phyloP scores from a whole-genome alignment of 768 basidiomycete genomes.

The Termitomyces sp. region DNA sequence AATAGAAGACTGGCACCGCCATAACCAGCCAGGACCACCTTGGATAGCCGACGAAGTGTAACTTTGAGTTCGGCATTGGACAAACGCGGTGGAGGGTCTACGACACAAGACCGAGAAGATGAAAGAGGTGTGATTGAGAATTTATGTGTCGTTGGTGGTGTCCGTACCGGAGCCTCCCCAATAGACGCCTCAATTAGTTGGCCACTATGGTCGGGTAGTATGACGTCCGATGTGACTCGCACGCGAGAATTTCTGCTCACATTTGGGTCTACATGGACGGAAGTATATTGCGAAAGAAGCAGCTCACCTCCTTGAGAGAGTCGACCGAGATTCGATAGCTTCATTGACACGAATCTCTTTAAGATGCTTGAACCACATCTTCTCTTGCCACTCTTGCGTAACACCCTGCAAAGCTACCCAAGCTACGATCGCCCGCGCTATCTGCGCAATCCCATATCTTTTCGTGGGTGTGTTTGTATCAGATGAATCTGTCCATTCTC shows the following conservation, averaged over 20 bases:
- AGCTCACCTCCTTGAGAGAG: constrained; percentile 30
- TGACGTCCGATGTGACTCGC: constrained; percentile 67
- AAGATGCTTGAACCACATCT: constrained; percentile 59
- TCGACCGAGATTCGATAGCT: constrained; percentile 23
- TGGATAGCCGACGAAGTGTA: constrained; percentile 73
- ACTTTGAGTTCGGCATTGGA: constrained; percentile 52
- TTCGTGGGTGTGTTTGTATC: constrained; percentile 52
- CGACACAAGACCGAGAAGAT: constrained; percentile 3
- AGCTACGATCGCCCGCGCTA: constrained; percentile 66
- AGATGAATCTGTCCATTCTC: constrained; percentile 65
- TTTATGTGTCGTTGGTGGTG: constrained; percentile 22
- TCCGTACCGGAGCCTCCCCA: constrained; percentile 46
- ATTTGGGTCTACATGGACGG: not conserved
- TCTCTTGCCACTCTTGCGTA: constrained; percentile 77
- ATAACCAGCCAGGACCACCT: constrained; percentile 81
- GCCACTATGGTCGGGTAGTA: constrained; percentile 60
- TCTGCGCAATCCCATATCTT: constrained; percentile 58
- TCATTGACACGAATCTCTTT: constrained; percentile 62
- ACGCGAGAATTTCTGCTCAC: constrained; percentile 46
- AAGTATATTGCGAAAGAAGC: not conserved
- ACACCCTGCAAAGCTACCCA: constrained; percentile 81
- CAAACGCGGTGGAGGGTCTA: constrained; percentile 14
- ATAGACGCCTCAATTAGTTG: constrained; percentile 81
- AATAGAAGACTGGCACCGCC: constrained; percentile 79
- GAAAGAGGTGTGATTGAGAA: constrained; percentile 10